Evolutionary conservation across 345 rosid species (phyloP), one percentile per base, ranked within the genome.

Genomic region (Aethionema arabicum): DNA sequence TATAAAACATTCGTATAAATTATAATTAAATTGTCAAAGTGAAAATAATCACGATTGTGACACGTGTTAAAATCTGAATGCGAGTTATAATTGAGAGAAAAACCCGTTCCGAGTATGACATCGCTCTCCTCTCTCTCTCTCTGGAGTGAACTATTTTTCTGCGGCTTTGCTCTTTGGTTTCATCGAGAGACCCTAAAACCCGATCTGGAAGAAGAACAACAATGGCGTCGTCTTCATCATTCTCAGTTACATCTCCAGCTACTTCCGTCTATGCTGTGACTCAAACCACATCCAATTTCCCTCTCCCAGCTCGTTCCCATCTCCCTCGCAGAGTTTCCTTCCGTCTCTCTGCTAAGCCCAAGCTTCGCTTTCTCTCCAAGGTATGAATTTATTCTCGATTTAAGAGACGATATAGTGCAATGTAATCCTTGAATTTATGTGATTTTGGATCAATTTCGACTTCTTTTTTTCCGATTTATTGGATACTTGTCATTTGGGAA

Each of bases 361-460:
- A 74, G 69, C 77, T 76, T 63, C 77, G 72, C 12, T 70, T 84
- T 54, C 70, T 73, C 60, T 41, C 81, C 66, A 76, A 77, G 91
- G 95, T 83, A 61, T 11, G 4, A 30, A n/a, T 29, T 7, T 13
- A 3, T 59, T 21, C 33, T 6, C 4, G 42, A 54, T 65, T 47
- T 30, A 44, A 7, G 2, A 2, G 0, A 2, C 9, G 55, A 27
- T 61, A 1, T 13, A 11, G 8, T 31, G 13, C 35, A 55, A 13
- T 57, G 62, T 44, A 5, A 30, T 43, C 8, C 32, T 41, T 32
- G 0, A 7, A 8, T 60, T 57, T n/a, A 8, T 0, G 8, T 40
- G 29, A 4, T 55, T 36, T 35, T 57, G 33, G 46, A 21, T 37
- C 0, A 10, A 35, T 50, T 45, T 59, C 61, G 7, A 45, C 14